Evolutionary conservation across 495 filamentous ascomycete genomes (phyloP).

Genomic region (Aspergillus ostianus): DNA sequence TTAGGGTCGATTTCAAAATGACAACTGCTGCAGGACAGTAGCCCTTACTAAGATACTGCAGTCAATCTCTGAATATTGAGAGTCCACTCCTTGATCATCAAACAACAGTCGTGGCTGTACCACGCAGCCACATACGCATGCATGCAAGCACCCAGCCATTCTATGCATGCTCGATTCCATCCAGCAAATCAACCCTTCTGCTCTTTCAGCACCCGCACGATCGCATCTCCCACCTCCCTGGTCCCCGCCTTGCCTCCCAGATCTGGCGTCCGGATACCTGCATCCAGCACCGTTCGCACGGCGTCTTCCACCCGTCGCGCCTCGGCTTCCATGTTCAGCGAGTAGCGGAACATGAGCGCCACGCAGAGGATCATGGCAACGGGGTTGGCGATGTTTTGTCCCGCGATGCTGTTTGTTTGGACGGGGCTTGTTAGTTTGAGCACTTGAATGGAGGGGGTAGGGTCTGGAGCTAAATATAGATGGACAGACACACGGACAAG

Average conservation of each 20-base stretch:
- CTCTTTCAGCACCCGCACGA: slow-evolving; percentile 62
- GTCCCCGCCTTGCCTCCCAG: slow-evolving; percentile 73
- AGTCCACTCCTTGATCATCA: too few relatives aligned
- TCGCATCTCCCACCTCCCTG: slow-evolving; percentile 76
- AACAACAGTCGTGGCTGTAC: too few relatives aligned
- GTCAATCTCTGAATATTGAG: too few relatives aligned
- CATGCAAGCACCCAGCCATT: too few relatives aligned
- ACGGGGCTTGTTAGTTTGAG: neutral
- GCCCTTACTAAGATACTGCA: too few relatives aligned
- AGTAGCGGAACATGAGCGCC: slow-evolving; percentile 92
- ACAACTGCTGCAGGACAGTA: too few relatives aligned
- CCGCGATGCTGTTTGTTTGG: slow-evolving; percentile 29
- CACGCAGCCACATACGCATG: too few relatives aligned
- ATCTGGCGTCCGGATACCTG: slow-evolving; percentile 71
- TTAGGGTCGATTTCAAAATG: too few relatives aligned
- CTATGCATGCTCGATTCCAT: too few relatives aligned
- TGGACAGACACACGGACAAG: too few relatives aligned
- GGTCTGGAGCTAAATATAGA: too few relatives aligned
- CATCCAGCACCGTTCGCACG: slow-evolving; percentile 73
- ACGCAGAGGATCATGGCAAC: slow-evolving; percentile 82
- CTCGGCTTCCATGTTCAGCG: slow-evolving; percentile 70
- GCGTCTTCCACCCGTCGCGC: slow-evolving; percentile 76
- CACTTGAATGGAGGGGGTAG: neutral
- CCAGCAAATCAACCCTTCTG: neutral
- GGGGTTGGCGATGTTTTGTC: slow-evolving; percentile 55